phyloP scores from a whole-genome alignment of 1,284 basidiomycete species.

The Irpex sp. region DNA sequence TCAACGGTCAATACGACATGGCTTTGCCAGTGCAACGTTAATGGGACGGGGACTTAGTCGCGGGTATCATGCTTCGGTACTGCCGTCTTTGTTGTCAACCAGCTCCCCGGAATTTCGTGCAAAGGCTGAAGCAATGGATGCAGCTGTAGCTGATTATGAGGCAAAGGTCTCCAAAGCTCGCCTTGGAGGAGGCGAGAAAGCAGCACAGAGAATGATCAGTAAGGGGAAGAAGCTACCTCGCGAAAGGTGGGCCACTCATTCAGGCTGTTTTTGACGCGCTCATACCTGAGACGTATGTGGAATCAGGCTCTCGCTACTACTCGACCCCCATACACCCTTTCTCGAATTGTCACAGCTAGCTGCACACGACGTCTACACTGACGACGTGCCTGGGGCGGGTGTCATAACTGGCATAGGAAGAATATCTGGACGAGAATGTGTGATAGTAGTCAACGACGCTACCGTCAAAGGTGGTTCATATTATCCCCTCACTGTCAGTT shows the following conservation, averaged over 20 bases:
- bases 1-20: conserved; percentile 2
- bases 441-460: conserved; percentile 91
- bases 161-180: conserved; percentile 52
- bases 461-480: conserved; percentile 94
- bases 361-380: conserved; percentile 84
- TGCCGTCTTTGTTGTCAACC: conserved; percentile 69
- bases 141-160: conserved; percentile 61
- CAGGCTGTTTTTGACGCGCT: neutral
- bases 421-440: conserved; percentile 81
- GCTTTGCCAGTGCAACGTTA: conserved; percentile 3
- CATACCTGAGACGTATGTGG: neutral
- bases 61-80: conserved; percentile 62
- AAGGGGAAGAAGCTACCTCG: conserved; percentile 86
- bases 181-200: conserved; percentile 64
- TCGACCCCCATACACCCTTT: conserved; percentile 89
- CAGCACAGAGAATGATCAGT: conserved; percentile 72
- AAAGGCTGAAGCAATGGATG: conserved; percentile 66
- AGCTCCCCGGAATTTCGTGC: conserved; percentile 66
- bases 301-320: conserved; percentile 56
- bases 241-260: conserved; percentile 58
- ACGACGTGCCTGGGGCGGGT: conserved; percentile 84
- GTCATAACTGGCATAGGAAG: conserved; percentile 87
- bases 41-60: conserved; percentile 11
- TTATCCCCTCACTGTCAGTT: conserved; percentile 81
- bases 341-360: conserved; percentile 86